Evolutionary conservation across 2,329 filamentous ascomycete genomes (phyloP), one percentile per base, ranked within the genome.

Genomic region (Fusarium torreyae): DNA sequence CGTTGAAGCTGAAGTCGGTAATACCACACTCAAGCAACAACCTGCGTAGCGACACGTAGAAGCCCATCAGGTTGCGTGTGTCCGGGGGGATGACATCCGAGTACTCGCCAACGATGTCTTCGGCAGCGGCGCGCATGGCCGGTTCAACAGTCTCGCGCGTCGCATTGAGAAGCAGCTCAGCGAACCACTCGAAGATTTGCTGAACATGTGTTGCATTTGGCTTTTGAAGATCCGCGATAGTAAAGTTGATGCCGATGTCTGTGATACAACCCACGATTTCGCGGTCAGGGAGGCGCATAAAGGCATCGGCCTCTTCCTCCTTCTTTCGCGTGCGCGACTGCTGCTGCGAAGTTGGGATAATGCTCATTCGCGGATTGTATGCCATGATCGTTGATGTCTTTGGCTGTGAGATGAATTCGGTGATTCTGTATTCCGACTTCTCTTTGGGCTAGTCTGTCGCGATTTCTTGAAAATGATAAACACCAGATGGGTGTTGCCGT

Each of bases 211-310:
- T 89, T 5, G 96, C 92, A 74, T 97, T 97, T 7, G 96, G 96
- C 77, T 98, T 98, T 74, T 95, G 90, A 40, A 99, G 87, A 81
- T 99, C 95, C 65, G 92, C 88, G 18, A 94, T 85, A 36, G 89
- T 92, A 80, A 98, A 98, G 28, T 89, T 90, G 75, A 98, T 94
- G 62, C 95, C 95, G 75, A 98, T 97, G 79, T 98, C 96, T 76
- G 92, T 96, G 83, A 99, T 98, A 81, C 96, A 99, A 78, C 93
- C 94, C 73, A 95, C 95, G 66, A 99, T 98, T 80, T 99, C 96
- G 75, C 85, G 86, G 78, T 89, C 89, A 9, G 87, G 84, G 58
- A 89, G 83, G 56, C 85, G 84, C 83, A 89, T 88, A 73, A 88
- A 86, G 56, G 87, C 85, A 76, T 88, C 86, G 54, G 86, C 84